Evolutionary conservation across 495 filamentous ascomycete species (phyloP), one percentile per base, ranked within the genome.

Genomic region (Platismatia glauca): DNA sequence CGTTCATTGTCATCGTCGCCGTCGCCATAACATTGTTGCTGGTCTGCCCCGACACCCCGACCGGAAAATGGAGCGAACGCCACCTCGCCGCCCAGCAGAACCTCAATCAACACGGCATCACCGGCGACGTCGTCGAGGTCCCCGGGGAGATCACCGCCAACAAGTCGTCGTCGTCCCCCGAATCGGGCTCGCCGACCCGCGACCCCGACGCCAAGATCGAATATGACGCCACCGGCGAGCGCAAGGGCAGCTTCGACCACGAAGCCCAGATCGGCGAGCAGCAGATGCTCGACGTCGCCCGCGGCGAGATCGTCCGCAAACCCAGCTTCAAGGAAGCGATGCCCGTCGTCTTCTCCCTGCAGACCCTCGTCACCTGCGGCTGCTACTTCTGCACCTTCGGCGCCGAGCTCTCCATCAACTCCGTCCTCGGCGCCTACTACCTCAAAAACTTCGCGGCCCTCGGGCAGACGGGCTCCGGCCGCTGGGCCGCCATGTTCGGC

Each of bases 401-500:
- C 59, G 84, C 82, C 34, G 91, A 96, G 71, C 84, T 96, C 15
- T 82, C 91, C 66, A 87, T 96, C 76, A 93, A 96, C 80, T 82
- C 85, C 34, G 83, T 93, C 60, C 84, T 96, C 8, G 85, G 86
- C 57, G 72, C 86, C 6, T 95, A 91, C 80, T 96, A 95, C 74
- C 69, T 80, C 48, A 78, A 85, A 60, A 89, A 91, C 71, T 95
- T 95, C 78, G 84, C 86, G 1, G 56, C 71, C 16, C 84, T 95
- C 55, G 82, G 82, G 7, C 89, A 92, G 71, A 92, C 89, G 12
- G 73, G 78, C 31, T 83, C 87, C 9, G 84, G 88, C 4, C 80
- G 83, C 66, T 95, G 87, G 86, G 89, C 90, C 0, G 89, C 91
- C 60, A 93, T 95, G 85, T 96, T 95, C 70, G 91, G 91, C 13